These are phyloP conservation scores for Saccharomycopsis fermentans DNA, from an alignment of 805 yeast species.

Conservation along the genomic window DNA sequence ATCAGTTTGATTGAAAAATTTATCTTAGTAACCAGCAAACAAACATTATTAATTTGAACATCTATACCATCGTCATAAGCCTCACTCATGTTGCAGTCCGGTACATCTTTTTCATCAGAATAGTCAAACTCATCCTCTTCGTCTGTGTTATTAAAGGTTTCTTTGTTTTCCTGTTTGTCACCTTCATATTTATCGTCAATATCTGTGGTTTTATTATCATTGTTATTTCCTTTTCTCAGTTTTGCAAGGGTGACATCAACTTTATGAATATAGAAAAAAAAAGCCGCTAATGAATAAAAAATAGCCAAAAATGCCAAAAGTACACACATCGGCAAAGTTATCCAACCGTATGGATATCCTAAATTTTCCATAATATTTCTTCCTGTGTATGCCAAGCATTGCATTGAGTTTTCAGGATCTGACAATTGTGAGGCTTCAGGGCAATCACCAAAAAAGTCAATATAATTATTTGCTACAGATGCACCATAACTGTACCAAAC, in stretches of 20 bases:
- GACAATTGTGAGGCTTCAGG: constrained; percentile 25
- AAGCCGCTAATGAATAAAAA: constrained; percentile 38
- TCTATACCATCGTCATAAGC: constrained; percentile 5
- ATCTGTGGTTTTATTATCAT: neutral
- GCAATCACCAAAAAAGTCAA: constrained; percentile 52
- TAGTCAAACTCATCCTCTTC: neutral
- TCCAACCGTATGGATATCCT: constrained; percentile 61
- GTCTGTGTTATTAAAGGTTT: neutral
- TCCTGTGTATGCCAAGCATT: constrained; percentile 46
- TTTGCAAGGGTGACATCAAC: constrained; percentile 44
- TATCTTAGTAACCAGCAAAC: constrained; percentile 7
- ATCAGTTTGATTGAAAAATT: constrained; percentile 10
- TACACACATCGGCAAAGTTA: constrained; percentile 51
- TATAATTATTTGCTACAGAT: constrained; percentile 51
- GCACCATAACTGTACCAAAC: constrained; percentile 76
- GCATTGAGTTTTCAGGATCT: constrained; percentile 15
- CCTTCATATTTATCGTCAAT: neutral
- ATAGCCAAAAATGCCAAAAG: constrained; percentile 50
- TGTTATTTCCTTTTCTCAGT: neutral
- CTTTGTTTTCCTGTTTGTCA: neutral
- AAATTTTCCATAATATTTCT: constrained; percentile 39
- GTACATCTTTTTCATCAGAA: neutral
- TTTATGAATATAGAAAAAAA: constrained; percentile 38
- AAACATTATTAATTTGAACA: constrained; percentile 4
- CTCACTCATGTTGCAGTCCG: neutral